phyloP scores from a whole-genome alignment of 371 early-diverging fungal species.

The Apophysomyces elegans region DNA sequence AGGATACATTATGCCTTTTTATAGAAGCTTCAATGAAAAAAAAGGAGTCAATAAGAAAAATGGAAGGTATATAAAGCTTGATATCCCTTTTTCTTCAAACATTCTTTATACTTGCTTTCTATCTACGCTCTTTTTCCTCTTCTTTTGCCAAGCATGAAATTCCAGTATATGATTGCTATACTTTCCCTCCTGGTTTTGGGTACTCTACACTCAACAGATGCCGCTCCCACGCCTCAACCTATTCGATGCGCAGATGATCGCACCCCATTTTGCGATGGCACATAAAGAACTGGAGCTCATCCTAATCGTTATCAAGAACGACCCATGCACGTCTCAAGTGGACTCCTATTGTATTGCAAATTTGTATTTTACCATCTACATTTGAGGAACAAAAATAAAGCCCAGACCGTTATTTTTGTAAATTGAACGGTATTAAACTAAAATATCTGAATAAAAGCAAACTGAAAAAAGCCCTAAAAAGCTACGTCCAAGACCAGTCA shows the following conservation, averaged over 20 bases:
- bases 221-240: background rate
- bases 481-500: background rate
- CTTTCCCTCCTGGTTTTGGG: background rate
- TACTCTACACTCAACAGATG: background rate
- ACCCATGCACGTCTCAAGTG: no score
- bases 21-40: conserved; percentile 3
- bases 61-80: no score
- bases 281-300: background rate
- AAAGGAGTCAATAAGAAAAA: background rate
- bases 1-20: background rate
- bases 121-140: background rate
- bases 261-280: conserved; percentile 1
- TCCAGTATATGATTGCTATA: background rate
- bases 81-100: no score
- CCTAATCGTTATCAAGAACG: background rate
- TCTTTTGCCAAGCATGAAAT: background rate
- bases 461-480: background rate
- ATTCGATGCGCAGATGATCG: conserved; percentile 1
- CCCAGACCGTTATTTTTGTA: no score
- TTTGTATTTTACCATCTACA: no score
- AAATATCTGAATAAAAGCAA: no score
- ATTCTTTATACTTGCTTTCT: background rate
- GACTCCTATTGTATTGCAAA: no score
- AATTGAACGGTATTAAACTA: no score
- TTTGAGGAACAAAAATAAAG: no score